Evolutionary conservation across 768 basidiomycete genomes (phyloP), one percentile per base, ranked within the genome.

Genomic region (Chlorophyllum brunneum): DNA sequence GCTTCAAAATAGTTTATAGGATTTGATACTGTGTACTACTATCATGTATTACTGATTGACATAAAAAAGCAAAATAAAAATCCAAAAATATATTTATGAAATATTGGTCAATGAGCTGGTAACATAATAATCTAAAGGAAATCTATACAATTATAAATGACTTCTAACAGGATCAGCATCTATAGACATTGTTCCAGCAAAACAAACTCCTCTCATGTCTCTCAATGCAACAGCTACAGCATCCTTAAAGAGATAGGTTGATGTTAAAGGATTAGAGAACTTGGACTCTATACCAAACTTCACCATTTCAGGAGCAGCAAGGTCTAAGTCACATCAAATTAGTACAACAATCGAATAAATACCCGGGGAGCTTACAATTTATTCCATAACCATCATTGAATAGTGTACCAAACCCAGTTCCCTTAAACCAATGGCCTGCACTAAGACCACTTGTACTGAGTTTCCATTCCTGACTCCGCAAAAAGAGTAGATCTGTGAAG

Each of bases 211-310:
- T 58, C 77, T 73, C 85, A 95, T 90, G 57, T 92, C 85, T 49
- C 73, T 62, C 57, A 98, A 63, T 13, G 86, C 83, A 47, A 77
- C 72, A 15, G 70, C 63, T 42, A 97, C 68, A 20, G 80, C 78
- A 40, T 72, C 62, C 59, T 87, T 85, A 65, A 95, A 88, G 22
- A 54, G 51, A 6, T 72, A 65, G 11, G 92, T 95, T 15, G 88
- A 89, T 15, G 93, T 95, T 15, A 69, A 61, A 3, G 76, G 62
- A 55, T 75, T 82, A 4, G 87, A 86, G 54, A 76, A 70, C 66
- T 98, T 98, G 39, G 88, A 91, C 65, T 98, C 95, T 63, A 97
- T 83, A 2, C 95, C 94, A 69, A 97, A 94, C 67, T 93, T 95
- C 63, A 98, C 75, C 52, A 83, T 73, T 37, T 84, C 70, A 11